phyloP scores from a whole-genome alignment of 73 alveolate species.

The Paramecium tetraurelia region DNA sequence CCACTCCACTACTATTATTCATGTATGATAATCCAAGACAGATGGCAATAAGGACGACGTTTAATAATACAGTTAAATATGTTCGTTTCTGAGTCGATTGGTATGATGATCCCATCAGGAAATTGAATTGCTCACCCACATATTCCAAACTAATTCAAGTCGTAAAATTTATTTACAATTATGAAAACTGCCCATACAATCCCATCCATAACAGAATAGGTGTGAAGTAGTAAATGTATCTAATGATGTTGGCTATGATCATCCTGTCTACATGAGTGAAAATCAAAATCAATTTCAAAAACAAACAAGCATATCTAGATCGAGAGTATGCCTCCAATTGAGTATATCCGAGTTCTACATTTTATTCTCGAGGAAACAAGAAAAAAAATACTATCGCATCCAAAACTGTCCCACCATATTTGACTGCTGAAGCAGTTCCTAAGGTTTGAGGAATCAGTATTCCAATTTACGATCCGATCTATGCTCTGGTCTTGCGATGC shows the following conservation, averaged over 20 bases:
- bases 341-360: conserved; percentile 10
- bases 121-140: conserved; percentile 7
- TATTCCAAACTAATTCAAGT: conserved; percentile 11
- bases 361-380: conserved; percentile 23
- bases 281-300: background rate
- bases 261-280: background rate
- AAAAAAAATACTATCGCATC: conserved; percentile 13
- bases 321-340: background rate
- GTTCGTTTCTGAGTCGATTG: background rate
- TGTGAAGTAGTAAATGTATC: conserved; percentile 14
- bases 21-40: background rate
- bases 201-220: background rate
- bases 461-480: background rate
- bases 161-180: background rate
- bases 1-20: background rate
- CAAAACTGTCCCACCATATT: background rate
- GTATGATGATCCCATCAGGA: conserved; percentile 30
- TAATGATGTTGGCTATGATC: background rate
- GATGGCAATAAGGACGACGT: background rate
- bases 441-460: background rate
- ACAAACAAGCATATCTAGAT: background rate
- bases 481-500: background rate
- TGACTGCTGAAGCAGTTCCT: background rate
- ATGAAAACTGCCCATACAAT: conserved; percentile 8
- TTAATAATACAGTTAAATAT: background rate